These are phyloP conservation scores for Phyllosticta citrichinensis DNA, from an alignment of 2,329 filamentous ascomycete species.

Conservation along the genomic window DNA sequence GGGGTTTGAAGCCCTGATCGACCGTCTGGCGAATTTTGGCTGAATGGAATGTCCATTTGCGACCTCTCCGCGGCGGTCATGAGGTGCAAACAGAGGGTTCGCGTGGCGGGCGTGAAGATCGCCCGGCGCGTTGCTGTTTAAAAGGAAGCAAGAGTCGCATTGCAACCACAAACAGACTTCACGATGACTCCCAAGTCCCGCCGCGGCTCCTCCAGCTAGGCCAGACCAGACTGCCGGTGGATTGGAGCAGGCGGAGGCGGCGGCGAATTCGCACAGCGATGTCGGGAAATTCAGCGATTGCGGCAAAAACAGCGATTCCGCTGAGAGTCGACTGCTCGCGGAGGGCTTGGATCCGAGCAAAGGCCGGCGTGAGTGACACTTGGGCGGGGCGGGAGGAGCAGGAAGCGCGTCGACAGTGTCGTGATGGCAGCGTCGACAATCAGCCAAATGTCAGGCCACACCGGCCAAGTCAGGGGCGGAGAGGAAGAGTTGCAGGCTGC, in stretches of 20 bases:
- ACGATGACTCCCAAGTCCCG: too few species aligned
- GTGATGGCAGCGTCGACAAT: background rate
- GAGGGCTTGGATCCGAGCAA: background rate
- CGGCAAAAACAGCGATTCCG: background rate
- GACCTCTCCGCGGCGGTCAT: background rate
- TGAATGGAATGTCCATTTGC: background rate
- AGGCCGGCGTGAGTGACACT: background rate
- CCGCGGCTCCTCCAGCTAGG: background rate
- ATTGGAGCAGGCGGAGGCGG: background rate
- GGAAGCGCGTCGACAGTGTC: background rate
- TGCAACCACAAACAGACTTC: background rate
- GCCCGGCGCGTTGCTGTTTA: background rate
- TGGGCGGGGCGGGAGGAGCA: background rate
- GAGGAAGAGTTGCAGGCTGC: background rate
- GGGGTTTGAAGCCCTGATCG: background rate
- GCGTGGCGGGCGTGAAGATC: background rate
- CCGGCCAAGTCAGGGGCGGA: background rate
- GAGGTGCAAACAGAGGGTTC: background rate
- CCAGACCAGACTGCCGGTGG: too few species aligned
- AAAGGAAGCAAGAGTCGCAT: background rate
- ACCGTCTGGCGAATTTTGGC: background rate
- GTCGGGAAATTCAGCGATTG: background rate
- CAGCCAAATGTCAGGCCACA: background rate
- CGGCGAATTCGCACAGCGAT: background rate
- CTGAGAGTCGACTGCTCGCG: background rate